Conservation (phyloP, 306 rosid species). For the Malus domestica region DNA sequence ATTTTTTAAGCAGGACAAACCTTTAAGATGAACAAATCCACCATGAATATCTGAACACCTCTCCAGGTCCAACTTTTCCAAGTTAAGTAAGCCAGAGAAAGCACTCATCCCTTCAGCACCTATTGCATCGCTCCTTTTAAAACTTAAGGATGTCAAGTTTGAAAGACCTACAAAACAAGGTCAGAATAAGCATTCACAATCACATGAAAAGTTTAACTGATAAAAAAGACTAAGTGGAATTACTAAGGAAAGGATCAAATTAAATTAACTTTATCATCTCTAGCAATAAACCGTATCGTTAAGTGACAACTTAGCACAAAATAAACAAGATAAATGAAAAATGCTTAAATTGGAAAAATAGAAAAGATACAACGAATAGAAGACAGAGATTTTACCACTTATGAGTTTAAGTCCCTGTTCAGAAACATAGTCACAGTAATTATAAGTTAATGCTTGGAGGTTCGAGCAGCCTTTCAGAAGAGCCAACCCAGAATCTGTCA, state of each 20-base stretch:
- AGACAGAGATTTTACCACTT: constrained; percentile 35
- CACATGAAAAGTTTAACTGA: background rate
- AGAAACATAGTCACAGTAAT: constrained; percentile 52
- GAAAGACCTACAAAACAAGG: constrained; percentile 42
- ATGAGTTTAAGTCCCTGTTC: constrained; percentile 53
- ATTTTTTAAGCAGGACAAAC: constrained; percentile 17
- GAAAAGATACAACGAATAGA: background rate
- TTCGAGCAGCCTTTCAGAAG: constrained; percentile 45
- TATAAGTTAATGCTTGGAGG: constrained; percentile 46
- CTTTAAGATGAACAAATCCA: constrained; percentile 70
- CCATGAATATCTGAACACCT: constrained; percentile 62
- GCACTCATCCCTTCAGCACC: constrained; percentile 58
- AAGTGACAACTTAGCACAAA: background rate
- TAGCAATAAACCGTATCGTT: background rate
- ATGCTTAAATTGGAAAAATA: background rate
- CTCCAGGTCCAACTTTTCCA: constrained; percentile 70
- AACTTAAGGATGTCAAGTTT: constrained; percentile 55
- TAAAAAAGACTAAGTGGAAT: background rate
- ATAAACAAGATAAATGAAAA: background rate
- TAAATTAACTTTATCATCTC: background rate
- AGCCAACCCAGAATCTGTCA: constrained; percentile 47
- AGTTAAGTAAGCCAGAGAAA: constrained; percentile 49
- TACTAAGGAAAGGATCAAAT: background rate
- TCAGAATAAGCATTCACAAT: background rate
- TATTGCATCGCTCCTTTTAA: constrained; percentile 43